phyloP scores from a whole-genome alignment of 2,329 filamentous ascomycete species.

The Apiospora koreana region DNA sequence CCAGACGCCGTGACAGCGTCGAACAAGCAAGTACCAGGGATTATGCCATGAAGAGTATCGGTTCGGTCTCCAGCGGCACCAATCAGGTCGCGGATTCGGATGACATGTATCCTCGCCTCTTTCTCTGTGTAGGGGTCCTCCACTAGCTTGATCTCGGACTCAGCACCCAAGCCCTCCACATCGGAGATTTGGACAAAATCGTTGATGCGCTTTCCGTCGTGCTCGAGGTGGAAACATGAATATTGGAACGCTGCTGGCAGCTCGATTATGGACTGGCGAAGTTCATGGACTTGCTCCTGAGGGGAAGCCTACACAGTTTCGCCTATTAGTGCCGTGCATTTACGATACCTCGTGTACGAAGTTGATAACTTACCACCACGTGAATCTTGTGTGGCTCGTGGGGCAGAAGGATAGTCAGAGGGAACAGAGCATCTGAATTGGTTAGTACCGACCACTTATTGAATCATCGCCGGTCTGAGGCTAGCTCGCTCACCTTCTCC shows the following conservation, averaged over 20 bases:
- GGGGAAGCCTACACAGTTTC: conserved; percentile 70
- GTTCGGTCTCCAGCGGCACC: conserved; percentile 87
- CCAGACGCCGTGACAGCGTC: conserved; percentile 66
- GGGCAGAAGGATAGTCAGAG: conserved; percentile 77
- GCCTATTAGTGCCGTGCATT: background rate
- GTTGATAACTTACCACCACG: conserved; percentile 68
- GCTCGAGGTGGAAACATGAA: conserved; percentile 97
- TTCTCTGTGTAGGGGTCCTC: conserved; percentile 98
- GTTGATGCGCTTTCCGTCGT: conserved; percentile 86
- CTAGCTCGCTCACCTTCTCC: conserved; percentile 28
- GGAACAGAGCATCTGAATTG: conserved; percentile 47
- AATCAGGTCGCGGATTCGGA: conserved; percentile 88
- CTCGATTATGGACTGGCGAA: conserved; percentile 95
- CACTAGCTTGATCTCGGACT: conserved; percentile 78
- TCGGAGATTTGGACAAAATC: conserved; percentile 93
- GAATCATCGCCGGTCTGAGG: background rate
- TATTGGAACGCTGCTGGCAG: conserved; percentile 91
- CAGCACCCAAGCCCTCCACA: conserved; percentile 73
- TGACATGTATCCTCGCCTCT: conserved; percentile 91
- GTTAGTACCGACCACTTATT: background rate
- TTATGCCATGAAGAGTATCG: conserved; percentile 82
- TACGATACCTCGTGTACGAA: conserved; percentile 12
- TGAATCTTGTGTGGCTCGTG: conserved; percentile 78
- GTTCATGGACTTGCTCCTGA: conserved; percentile 95
- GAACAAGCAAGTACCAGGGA: conserved; percentile 83